Evolutionary conservation across 768 basidiomycete genomes (phyloP), one percentile per base, ranked within the genome.

Genomic region (Rossbeevera mucosa): DNA sequence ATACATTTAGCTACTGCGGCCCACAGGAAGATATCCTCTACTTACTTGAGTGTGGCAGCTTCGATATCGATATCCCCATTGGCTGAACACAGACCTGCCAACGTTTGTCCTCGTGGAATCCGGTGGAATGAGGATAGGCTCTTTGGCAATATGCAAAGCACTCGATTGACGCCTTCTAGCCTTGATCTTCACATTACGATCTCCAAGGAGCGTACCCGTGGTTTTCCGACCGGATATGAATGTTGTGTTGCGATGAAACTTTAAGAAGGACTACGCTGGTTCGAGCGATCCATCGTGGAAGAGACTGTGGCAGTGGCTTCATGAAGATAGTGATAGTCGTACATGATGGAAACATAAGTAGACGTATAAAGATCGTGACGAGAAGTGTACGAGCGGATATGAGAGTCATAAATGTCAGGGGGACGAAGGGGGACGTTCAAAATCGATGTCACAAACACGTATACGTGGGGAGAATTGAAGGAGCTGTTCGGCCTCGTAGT

Each of bases 41-140:
- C 18, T 44, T 3, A 11, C 18, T 44, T 13, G 31, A 24, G 4
- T 26, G 43, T 21, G 36, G 41, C 25, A 47, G 26, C 33, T 50
- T 13, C 13, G 36, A 21, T 55, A 54, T 44, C n/a, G n/a, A n/a
- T n/a, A n/a, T n/a, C 45, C 30, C 46, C 28, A 28, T n/a, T n/a
- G 33, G 38, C 13, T 1, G 43, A 16, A 24, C 43, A 25, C 33
- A 9, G 13, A 11, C 12, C 8, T 18, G 38, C n/a, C 36, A n/a
- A 38, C 36, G 18, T 20, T 7, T 38, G n/a, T 20, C 11, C 24
- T 26, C 33, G 25, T 28, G 3, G 48, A 14, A 21, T 21, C 26
- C 7, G 25, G 47, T 28, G 38, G 26, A 49, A 20, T 4, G 14
- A 22, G 21, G 26, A 26, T 28, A 16, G 29, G 28, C 0, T 6